Evolutionary conservation across 805 yeast species (phyloP), one percentile per base, ranked within the genome.

Genomic region (Yarrowia yakushimensis): DNA sequence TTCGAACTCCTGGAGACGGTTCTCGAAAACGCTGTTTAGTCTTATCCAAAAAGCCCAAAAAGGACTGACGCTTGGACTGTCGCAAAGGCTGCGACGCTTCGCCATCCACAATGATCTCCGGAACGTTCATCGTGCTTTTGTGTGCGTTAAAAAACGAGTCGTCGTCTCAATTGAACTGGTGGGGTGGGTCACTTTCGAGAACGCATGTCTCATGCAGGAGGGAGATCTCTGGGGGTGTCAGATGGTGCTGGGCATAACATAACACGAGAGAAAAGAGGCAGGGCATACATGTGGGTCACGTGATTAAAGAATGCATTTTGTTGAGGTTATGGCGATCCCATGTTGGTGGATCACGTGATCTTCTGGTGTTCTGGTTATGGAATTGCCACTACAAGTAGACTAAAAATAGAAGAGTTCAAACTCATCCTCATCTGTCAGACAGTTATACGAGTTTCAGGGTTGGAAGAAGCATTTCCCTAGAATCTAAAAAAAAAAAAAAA

Each of bases 41-140:
- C 33, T 52, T 52, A 12, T 27, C 59, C 17, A 52, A 12, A 27
- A 52, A 52, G 23, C 42, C 59, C 33, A 34, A 10, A 36, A 52
- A 25, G 7, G 59, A 52, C 33, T 36, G 59, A 12, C 59, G 42
- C 17, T 52, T 52, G n/a, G 59, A 25, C 7, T 22, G 31, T 15
- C 12, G 20, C 7, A 3, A 8, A 23, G 28, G 3, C 2, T 18
- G 1, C 25, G 55, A 27, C 20, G 20, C 20, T 15, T 48, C 57
- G 28, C 41, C 41, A 27, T 48, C 57, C 31, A 34, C 57, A 20
- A 48, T 17, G 30, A 48, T 48, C 12, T 48, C 57, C 7, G 57
- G 57, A 2, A 48, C 41, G 41, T 48, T 33, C 57, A 48, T 48
- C 10, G 57, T n/a, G 37, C 3, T 17, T 9, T 3, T 27, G 12